phyloP scores from a whole-genome alignment of 176 grass and related monocot species.

The Zoysia japonica region DNA sequence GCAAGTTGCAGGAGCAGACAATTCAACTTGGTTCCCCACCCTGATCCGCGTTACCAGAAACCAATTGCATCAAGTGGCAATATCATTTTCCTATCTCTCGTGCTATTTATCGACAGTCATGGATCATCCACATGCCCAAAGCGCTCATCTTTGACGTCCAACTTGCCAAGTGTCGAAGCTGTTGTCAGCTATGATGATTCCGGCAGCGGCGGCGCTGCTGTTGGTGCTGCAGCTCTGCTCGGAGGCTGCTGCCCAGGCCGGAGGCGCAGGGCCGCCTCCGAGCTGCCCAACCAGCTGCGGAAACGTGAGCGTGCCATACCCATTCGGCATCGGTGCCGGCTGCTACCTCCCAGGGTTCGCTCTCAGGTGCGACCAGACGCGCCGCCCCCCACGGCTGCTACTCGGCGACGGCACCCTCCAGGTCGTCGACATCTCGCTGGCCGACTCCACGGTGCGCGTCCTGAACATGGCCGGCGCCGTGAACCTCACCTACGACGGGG shows the following conservation, averaged over 20 bases:
- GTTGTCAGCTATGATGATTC: not conserved
- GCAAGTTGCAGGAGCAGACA: too few relatives aligned
- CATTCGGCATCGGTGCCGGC: constrained; percentile 6
- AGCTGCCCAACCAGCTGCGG: constrained; percentile 24
- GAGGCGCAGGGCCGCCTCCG: not conserved
- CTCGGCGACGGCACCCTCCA: constrained; percentile 11
- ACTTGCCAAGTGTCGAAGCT: not conserved
- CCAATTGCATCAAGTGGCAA: too few relatives aligned
- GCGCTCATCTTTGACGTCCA: not conserved
- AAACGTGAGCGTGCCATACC: constrained; percentile 15
- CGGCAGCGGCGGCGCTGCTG: not conserved
- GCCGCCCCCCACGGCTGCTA: not conserved
- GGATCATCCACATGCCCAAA: not conserved
- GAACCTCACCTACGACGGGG: not conserved
- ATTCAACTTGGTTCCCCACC: too few relatives aligned
- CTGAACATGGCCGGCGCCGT: not conserved
- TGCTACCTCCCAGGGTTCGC: constrained; percentile 25
- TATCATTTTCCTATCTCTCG: too few relatives aligned
- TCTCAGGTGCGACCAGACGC: constrained; percentile 26
- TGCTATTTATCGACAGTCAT: not conserved
- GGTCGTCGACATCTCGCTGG: constrained; percentile 3
- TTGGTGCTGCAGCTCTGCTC: not conserved
- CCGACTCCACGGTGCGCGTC: constrained; percentile 18
- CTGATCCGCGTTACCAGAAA: too few relatives aligned
- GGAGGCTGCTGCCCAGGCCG: not conserved